Evolutionary conservation across 2,329 filamentous ascomycete genomes (phyloP), one percentile per base, ranked within the genome.

Genomic region (Venturia oleaginea): DNA sequence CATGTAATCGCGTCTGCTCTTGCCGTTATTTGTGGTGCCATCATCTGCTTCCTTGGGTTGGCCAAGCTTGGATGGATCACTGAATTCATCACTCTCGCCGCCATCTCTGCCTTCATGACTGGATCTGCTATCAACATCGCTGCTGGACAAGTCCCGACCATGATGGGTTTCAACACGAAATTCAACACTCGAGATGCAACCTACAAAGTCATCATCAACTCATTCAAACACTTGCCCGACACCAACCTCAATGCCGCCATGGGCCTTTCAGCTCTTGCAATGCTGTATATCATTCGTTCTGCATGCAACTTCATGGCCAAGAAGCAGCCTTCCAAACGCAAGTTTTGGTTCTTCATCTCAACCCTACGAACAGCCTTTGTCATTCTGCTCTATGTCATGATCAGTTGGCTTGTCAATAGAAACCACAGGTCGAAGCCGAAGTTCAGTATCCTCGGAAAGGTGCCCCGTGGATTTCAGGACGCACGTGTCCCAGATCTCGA

Each of bases 21-120:
- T 24, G 86, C 91, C 6, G 79, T 97, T 64, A 85, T 97, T 64
- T 82, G 85, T 6, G 93, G 93, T 43, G 81, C 80, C 42, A 89
- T 97, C 65, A 88, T 97, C 43, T 81, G 88, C 61, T 84, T 86
- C 67, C 84, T 97, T 67, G 94, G 93, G 3, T 78, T 97, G 3
- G 78, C 90, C 54, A 86, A 92, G 59, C 83, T 87, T 43, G 93
- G 94, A 6, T 96, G 92, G 86, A 87, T 97, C 61, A 92, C 97
- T 59, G 92, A 97, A 69, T 84, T 97, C 71, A 97, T 97, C 70
- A 90, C 94, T 1, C 84, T 97, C 64, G 87, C 91, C 1, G 90
- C 92, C 0, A 90, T 97, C 63, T 92, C 90, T 0, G 92, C 94
- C 2, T 97, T 96, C 79, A 97, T 97, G 90, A 97, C 94, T 0